Evolutionary conservation across 169 alveolate genomes (phyloP).

Genomic region (Eimeria sp.): DNA sequence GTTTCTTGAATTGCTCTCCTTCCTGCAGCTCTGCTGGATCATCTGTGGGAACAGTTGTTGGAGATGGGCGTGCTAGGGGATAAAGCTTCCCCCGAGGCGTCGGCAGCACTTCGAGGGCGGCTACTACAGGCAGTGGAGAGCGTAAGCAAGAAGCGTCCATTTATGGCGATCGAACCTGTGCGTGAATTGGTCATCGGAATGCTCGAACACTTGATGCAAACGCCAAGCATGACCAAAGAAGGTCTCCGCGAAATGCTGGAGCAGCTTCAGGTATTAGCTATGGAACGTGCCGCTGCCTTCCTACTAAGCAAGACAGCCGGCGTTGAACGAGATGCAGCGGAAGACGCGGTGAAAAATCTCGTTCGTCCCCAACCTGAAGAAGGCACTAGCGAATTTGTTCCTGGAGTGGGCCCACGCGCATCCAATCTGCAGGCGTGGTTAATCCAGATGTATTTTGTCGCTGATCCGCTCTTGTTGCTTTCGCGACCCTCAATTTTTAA

Average conservation of each 20-base stretch:
- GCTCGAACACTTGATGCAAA: conserved; percentile 49
- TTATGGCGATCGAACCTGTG: conserved; percentile 51
- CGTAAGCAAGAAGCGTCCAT: conserved; percentile 30
- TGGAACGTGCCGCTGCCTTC: conserved; percentile 50
- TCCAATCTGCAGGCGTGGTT: conserved; percentile 56
- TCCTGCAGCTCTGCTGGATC: conserved; percentile 55
- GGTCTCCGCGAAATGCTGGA: conserved; percentile 48
- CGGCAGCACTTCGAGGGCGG: conserved; percentile 17
- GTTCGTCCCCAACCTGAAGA: not conserved
- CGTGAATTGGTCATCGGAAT: conserved; percentile 6
- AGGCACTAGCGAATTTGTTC: not conserved
- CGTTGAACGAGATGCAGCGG: not conserved
- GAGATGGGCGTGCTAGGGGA: conserved; percentile 3
- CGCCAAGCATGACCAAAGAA: conserved; percentile 54
- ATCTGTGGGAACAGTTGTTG: conserved; percentile 53
- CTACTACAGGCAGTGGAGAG: not conserved
- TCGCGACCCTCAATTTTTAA: conserved; percentile 66
- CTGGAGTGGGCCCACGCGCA: not conserved
- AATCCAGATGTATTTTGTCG: conserved; percentile 42
- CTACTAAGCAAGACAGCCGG: conserved; percentile 69
- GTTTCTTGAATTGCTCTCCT: not conserved
- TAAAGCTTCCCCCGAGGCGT: conserved; percentile 14
- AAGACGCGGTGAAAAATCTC: not conserved
- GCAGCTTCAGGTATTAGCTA: conserved; percentile 23
- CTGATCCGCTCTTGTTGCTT: conserved; percentile 59